Base-by-base conservation (phyloP, 805 yeast genomes). In the Metschnikowia chrysomelidarum region DNA sequence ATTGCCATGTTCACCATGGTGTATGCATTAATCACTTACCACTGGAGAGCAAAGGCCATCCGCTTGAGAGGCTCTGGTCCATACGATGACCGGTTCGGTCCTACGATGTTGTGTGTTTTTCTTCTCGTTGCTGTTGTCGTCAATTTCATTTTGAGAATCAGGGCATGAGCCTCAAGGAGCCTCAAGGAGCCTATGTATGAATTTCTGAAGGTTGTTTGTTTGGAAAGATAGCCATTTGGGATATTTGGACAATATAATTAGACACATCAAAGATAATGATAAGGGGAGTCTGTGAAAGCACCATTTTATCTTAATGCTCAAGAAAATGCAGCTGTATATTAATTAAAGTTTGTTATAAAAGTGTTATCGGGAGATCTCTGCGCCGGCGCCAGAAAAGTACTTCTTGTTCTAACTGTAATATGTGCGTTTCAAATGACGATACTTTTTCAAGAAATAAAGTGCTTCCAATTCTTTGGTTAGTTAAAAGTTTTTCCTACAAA, bases 1-100 rank as follows among this genome's bases (percentile, higher is more conserved):
- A 89, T 93, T 37, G 95, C 98, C 45, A 91, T 93, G 97, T 87
- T 86, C 46, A 91, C 98, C 16, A 93, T 93, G 99, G 75, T 82
- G 3, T 93, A 93, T 55, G 98, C 99, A 2, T 74, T 93, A 44
- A 75, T 87, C 30, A 93, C 98, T 9, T 93, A 93, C 62, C 99
- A 93, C 64, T 94, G 98, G 98, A 86, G 99, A 71, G 98, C 98
- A 2, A 87, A 89, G 58, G 98, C 98, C 41, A 93, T 93, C 50
- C 82, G 99, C 64, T 76, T 91, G 66, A 82, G 98, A 64, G 98
- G 98, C 26, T 80, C 95, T 10, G 98, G 98, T 30, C 98, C 98
- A n/a, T 93, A 93, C 59, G 99, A 93, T 57, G 99, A 93, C 64
- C 79, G 98, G 59, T 82, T 93, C 50, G 99, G 99, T 28, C 98